Base-by-base conservation (phyloP, 2,329 filamentous ascomycete genomes). In the Pseudocercospora crystallina region DNA sequence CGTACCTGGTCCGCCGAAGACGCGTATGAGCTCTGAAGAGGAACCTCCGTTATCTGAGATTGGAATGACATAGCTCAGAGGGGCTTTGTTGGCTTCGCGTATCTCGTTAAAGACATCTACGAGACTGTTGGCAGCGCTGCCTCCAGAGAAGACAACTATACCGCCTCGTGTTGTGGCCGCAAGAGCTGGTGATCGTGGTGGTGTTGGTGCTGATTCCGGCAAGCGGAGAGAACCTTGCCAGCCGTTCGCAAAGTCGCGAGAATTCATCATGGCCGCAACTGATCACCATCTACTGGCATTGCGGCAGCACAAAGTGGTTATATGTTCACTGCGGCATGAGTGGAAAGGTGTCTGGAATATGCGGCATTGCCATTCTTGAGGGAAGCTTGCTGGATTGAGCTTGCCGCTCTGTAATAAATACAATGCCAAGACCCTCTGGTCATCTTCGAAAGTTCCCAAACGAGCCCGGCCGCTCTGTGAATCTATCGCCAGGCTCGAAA, bases 11-110 rank as follows among this genome's bases (percentile, higher is more conserved):
- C 94, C 94, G 11, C 92, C 94, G 72, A 97, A 94, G 32, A 97
- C 90, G 32, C 94, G 82, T 59, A 96, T 95, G 63, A 96, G 76
- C 74, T 97, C 92, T 38, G 89, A 95, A 2, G 90, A 95, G 61
- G 89, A 95, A 34, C 92, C 92, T 42, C 92, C 92, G 71, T 97
- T 97, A 73, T 97, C 92, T 59, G 88, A 94, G 67, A 96, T 96
- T 32, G 92, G 92, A 45, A 97, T 95, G 52, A 96, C 84, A 69
- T 95, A 95, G 71, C 83, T 89, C 36, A 95, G 73, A 2, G 80
- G 75, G 64, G 86, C 87, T 35, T 79, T 72, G 55, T 86, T 87
- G 61, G 79, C 84, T 56, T 84, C 71, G 26, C 75, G 70, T 5
- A 82, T 71, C 15, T 73, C 70, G 51, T 78, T 85, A 71, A 96